A percentile compares a stretch with the other conserved stretches of the same genome.
phyloP scores from a whole-genome alignment of 331 rosid species.

The Arachis monticola region DNA sequence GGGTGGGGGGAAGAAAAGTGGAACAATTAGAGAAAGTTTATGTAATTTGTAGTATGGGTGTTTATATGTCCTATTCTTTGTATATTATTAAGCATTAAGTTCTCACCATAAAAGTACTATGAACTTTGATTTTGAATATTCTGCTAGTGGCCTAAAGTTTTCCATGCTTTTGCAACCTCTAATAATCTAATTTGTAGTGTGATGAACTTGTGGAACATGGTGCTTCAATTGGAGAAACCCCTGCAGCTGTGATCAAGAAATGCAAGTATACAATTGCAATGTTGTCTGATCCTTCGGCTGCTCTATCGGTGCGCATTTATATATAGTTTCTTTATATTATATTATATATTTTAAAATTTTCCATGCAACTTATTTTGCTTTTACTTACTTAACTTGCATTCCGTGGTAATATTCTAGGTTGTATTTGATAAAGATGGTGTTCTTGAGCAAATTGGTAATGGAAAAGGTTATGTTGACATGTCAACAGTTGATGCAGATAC shows the following conservation, averaged over 20 bases:
- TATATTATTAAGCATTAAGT: background rate
- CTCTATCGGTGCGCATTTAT: conserved; percentile 60
- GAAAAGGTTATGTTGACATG: conserved; percentile 81
- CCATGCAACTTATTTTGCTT: conserved; percentile 6
- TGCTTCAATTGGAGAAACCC: conserved; percentile 73
- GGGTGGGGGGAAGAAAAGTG: background rate
- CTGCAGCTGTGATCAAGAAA: conserved; percentile 78
- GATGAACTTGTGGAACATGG: conserved; percentile 71
- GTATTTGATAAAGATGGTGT: conserved; percentile 77
- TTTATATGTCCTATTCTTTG: conserved; percentile 1
- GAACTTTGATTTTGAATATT: background rate
- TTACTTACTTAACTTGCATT: conserved; percentile 22
- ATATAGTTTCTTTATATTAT: no score
- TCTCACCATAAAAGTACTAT: background rate
- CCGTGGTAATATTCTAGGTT: conserved; percentile 54
- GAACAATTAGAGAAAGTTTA: background rate
- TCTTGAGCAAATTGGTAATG: conserved; percentile 65
- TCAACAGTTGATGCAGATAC: conserved; percentile 83
- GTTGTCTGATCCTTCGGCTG: conserved; percentile 84
- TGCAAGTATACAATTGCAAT: conserved; percentile 83
- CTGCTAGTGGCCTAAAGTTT: background rate
- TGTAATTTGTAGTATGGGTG: background rate
- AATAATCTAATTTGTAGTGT: conserved; percentile 52
- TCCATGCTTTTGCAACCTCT: conserved; percentile 13
- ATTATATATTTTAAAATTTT: no score